Evolutionary conservation across 495 filamentous ascomycete genomes (phyloP).

Genomic region (Penicillium atrosanguineum): DNA sequence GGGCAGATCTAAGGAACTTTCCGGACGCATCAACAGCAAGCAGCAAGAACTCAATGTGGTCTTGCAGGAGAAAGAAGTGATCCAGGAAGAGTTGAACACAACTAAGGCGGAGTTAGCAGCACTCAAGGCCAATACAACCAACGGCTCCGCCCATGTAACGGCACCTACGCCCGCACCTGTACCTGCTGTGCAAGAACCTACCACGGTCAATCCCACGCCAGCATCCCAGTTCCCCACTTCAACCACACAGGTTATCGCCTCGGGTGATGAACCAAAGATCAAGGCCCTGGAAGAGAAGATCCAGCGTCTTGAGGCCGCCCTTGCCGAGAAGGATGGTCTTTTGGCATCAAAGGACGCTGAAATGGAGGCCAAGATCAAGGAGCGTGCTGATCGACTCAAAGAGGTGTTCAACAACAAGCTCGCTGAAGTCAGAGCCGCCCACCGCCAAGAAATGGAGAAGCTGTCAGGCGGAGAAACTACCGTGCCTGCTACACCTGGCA

Average conservation of each 20-base stretch:
- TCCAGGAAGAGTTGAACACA: constrained; percentile 46
- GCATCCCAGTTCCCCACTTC: constrained; percentile 39
- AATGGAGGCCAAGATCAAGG: constrained; percentile 57
- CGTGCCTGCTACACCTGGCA: constrained; percentile 31
- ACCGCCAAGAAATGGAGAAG: constrained; percentile 60
- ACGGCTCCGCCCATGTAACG: constrained; percentile 22
- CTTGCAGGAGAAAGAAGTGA: constrained; percentile 49
- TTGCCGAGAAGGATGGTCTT: constrained; percentile 46
- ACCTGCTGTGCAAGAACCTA: constrained; percentile 15
- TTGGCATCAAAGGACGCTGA: constrained; percentile 40
- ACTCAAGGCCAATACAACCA: constrained; percentile 33
- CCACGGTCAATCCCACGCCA: constrained; percentile 34
- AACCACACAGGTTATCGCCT: constrained; percentile 20
- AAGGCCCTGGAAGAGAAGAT: constrained; percentile 47
- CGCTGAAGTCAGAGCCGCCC: constrained; percentile 53
- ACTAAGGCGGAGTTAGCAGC: constrained; percentile 43
- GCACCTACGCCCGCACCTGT: constrained; percentile 1
- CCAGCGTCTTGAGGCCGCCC: constrained; percentile 46
- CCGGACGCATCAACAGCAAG: constrained; percentile 49
- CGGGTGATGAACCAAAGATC: constrained; percentile 32
- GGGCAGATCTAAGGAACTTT: constrained; percentile 51
- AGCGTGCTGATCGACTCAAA: constrained; percentile 71
- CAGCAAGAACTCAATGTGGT: constrained; percentile 43
- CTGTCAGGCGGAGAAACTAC: constrained; percentile 59
- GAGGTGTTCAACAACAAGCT: constrained; percentile 66